Conservation (phyloP, 345 rosid species). For the Lumnitzera racemosa region DNA sequence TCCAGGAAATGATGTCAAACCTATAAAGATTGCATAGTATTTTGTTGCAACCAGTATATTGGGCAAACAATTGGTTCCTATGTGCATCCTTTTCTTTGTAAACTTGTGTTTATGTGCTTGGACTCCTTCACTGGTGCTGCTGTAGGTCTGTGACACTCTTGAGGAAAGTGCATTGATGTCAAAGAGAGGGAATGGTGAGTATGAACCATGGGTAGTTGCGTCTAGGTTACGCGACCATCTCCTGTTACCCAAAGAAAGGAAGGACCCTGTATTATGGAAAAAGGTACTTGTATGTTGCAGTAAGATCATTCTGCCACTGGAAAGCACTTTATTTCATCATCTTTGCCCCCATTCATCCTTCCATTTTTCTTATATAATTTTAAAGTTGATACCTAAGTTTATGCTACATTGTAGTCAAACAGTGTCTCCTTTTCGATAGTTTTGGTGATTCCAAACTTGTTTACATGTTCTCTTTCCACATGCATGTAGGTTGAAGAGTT, state of each 20-base stretch:
- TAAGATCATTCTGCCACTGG: conserved; percentile 4
- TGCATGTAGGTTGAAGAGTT: conserved; percentile 68
- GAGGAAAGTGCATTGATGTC: conserved; percentile 78
- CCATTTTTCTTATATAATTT: too few species aligned
- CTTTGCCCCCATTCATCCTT: too few species aligned
- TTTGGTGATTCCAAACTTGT: not conserved
- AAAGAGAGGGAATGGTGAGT: conserved; percentile 33
- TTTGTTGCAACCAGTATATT: too few species aligned
- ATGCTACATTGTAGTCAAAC: too few species aligned
- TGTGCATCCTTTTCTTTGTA: not conserved
- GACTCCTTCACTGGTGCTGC: conserved; percentile 3
- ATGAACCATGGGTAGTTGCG: conserved; percentile 81
- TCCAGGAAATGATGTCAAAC: not conserved
- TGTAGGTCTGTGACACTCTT: conserved; percentile 74
- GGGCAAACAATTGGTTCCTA: not conserved
- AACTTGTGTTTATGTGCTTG: not conserved
- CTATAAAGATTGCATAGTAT: too few species aligned
- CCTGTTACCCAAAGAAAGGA: conserved; percentile 81
- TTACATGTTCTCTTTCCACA: not conserved
- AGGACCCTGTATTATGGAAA: conserved; percentile 69
- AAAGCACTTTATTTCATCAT: not conserved
- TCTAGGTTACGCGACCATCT: conserved; percentile 80
- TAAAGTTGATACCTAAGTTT: too few species aligned
- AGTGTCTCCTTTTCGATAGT: not conserved
- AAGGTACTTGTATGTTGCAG: conserved; percentile 34